These are phyloP conservation scores for Trichosporon sp. DNA, from an alignment of 1,284 basidiomycete genomes.

Conservation along the genomic window DNA sequence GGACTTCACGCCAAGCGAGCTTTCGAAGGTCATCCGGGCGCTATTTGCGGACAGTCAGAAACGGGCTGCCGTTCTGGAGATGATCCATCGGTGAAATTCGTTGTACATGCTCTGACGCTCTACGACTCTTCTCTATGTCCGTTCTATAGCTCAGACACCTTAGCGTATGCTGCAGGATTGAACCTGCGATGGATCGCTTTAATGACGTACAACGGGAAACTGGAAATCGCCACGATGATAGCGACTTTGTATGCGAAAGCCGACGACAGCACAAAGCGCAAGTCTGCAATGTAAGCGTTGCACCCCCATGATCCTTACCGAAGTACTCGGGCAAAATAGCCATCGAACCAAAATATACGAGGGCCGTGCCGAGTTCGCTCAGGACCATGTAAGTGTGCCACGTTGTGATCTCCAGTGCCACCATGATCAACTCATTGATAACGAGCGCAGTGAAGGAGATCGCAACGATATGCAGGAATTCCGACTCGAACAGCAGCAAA, in stretches of 20 bases:
- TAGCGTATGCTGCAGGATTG: constrained; percentile 90
- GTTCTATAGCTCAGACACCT: constrained; percentile 55
- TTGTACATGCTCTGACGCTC: no score
- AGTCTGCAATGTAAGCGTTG: constrained; percentile 57
- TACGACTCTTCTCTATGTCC: no score
- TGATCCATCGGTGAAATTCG: constrained; percentile 16
- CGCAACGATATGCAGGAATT: constrained; percentile 95
- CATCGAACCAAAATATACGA: constrained; percentile 88
- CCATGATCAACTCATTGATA: constrained; percentile 98
- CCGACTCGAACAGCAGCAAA: constrained; percentile 90
- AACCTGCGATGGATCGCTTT: constrained; percentile 80
- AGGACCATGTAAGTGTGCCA: constrained; percentile 98
- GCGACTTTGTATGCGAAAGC: constrained; percentile 94
- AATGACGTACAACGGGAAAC: constrained; percentile 84
- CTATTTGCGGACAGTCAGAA: constrained; percentile 87
- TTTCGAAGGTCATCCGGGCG: constrained; percentile 74
- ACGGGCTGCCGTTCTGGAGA: constrained; percentile 52
- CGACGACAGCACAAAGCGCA: constrained; percentile 81
- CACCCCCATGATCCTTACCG: constrained; percentile 56
- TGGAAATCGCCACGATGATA: constrained; percentile 88
- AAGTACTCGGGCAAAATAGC: constrained; percentile 95
- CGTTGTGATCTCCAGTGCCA: constrained; percentile 92
- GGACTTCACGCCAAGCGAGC: constrained; percentile 81
- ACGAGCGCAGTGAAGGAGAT: constrained; percentile 97
- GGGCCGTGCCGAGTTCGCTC: constrained; percentile 80